Base-by-base conservation (phyloP, 768 basidiomycete species). In the Leccinum disarticulatum region DNA sequence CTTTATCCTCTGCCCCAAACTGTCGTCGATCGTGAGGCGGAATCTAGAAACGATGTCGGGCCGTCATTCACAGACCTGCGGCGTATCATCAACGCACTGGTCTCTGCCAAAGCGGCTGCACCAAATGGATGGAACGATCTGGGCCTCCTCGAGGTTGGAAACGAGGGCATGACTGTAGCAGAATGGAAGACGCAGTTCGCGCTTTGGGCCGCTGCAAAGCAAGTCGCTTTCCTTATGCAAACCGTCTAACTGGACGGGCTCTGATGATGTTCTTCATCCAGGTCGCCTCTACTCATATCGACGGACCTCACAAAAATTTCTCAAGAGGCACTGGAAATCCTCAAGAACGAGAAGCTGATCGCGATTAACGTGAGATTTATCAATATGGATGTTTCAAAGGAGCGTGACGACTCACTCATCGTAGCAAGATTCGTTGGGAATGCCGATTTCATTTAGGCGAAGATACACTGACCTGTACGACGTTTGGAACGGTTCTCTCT, bases 91-190 rank as follows among this genome's bases (percentile, higher is more conserved):
- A 64, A 64, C 31, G 57, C 62, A 10, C 33, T 64, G 3, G 82
- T 82, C 6, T 83, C 81, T 6, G 76, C 83, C 30, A 78, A 81
- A n/a, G 71, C 74, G 55, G 81, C 80, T 61, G 75, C 75, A 38
- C 78, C 75, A 1, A 81, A 79, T n/a, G 74, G 71, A 35, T 80
- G 76, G 76, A 80, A 81, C 61, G 83, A 85, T 65, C 71, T 84
- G 25, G 83, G 83, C 65, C 69, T 83, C 74, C 74, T 85, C 41
- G 81, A 82, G 64, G 81, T 83, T n/a, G 81, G 82, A 7, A 82
- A 83, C 58, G 48, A 65, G 6, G 79, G 79, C 3, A 57, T 83
- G 33, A 79, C 80, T 1, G 58, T 17, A 33, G 33, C 22, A 2
- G 63, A 62, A 35, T 62, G 57, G 61, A 22, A 14, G 17, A 61